Base-by-base conservation (phyloP, 1,284 basidiomycete genomes). In the Fistulina hepatica region DNA sequence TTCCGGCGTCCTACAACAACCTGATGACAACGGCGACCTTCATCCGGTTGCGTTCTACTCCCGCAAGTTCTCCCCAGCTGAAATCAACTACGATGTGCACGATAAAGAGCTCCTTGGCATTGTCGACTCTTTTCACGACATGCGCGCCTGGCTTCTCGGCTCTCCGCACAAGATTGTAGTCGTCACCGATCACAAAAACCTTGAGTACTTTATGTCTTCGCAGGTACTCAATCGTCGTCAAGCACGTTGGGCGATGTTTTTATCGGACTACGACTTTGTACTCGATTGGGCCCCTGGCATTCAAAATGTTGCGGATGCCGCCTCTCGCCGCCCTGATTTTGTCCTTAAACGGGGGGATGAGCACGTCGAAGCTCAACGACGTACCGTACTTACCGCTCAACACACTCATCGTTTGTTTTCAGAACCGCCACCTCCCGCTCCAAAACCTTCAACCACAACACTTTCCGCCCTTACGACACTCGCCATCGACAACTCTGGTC, bases 21-120 rank as follows among this genome's bases (percentile, higher is more conserved):
- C 54, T 0, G 49, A 53, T 2, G 60, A 66, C 0, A 44, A 65
- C 0, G 60, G 66, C 0, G 56, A 57, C 0, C 46, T 64, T 43
- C 60, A 63, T 34, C 58, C 61, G 0, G 60, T 61, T 0, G 62
- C 57, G 1, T 66, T 68, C 36, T 59, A 61, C 45, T 65, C 59
- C 0, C 52, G 54, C 6, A 67, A 67, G 26, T 59, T 66, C 33
- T 61, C 58, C 0, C 20, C 38, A 12, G 59, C 60, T 1, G 64
- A 67, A 41, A 50, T 52, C 4, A 51, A 60, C 20, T 66, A 68
- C 31, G 45, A 42, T 1, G 53, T 58, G 1, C 57, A 53, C 36
- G 58, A 67, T 34, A 44, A 51, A 4, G 64, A 68, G 33, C 55
- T 56, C 0, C 41, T 67, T 2, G 62, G 56, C 0, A 57, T 65